phyloP scores from a whole-genome alignment of 495 filamentous ascomycete genomes.

The Penicillium paxilli region DNA sequence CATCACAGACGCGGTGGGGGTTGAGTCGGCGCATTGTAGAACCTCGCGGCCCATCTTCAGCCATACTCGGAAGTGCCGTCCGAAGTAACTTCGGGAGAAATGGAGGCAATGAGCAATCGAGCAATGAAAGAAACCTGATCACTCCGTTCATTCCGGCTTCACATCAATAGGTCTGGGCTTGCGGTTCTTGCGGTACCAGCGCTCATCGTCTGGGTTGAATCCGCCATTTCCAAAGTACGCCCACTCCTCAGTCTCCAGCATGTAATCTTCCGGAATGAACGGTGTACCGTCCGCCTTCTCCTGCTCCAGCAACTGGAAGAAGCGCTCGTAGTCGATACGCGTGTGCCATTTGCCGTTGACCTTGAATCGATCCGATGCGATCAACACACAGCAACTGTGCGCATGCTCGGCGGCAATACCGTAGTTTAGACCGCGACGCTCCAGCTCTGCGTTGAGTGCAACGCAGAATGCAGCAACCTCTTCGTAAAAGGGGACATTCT shows the following conservation, averaged over 20 bases:
- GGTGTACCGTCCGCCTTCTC: constrained; percentile 53
- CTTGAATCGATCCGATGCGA: constrained; percentile 75
- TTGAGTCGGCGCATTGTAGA: too few species aligned
- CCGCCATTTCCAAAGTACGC: constrained; percentile 92
- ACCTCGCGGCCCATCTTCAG: too few species aligned
- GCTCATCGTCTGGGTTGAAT: constrained; percentile 86
- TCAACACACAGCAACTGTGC: constrained; percentile 87
- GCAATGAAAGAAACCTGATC: too few species aligned
- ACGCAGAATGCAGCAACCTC: constrained; percentile 81
- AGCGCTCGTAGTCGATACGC: constrained; percentile 82
- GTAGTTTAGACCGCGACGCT: constrained; percentile 69
- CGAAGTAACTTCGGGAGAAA: too few species aligned
- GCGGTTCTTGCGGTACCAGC: constrained; percentile 76
- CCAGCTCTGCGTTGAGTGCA: constrained; percentile 65
- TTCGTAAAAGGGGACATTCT: constrained; percentile 92
- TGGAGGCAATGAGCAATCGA: too few species aligned
- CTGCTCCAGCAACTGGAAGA: constrained; percentile 81
- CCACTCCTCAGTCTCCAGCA: constrained; percentile 87
- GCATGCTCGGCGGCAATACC: constrained; percentile 94
- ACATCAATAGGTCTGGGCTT: constrained; percentile 31
- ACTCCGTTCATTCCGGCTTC: too few species aligned
- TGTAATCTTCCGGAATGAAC: constrained; percentile 88
- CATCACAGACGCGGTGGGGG: too few species aligned
- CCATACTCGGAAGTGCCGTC: too few species aligned
- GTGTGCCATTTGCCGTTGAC: constrained; percentile 84